Conservation (phyloP, 495 filamentous ascomycete species). For the Cercophora scortea region DNA sequence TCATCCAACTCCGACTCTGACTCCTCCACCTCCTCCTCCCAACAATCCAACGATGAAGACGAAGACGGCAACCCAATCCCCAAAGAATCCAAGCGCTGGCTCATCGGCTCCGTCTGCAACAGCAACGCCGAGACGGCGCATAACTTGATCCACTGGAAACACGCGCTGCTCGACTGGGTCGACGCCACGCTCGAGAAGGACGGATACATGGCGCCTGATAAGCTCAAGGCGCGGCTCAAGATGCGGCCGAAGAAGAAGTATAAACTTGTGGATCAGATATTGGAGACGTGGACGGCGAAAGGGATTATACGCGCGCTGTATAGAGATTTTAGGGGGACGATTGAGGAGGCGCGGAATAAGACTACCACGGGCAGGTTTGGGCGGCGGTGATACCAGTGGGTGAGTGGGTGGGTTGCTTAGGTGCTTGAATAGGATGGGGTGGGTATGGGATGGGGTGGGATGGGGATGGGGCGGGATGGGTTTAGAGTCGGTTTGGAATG, state of each 20-base stretch:
- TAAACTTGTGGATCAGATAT: conserved; percentile 41
- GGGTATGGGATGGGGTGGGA: no score
- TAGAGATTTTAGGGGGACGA: conserved; percentile 24
- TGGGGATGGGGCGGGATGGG: no score
- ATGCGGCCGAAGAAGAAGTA: conserved; percentile 45
- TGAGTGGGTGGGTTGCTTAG: no score
- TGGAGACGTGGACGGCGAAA: conserved; percentile 23
- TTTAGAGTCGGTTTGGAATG: no score
- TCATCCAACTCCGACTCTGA: neutral
- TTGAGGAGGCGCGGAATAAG: conserved; percentile 30
- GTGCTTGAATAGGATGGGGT: no score
- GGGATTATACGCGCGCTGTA: conserved; percentile 23
- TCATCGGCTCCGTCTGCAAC: conserved; percentile 45
- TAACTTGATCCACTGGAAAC: conserved; percentile 66
- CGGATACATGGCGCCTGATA: conserved; percentile 39
- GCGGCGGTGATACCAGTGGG: no score
- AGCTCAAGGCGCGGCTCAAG: conserved; percentile 33
- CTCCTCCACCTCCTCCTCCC: neutral
- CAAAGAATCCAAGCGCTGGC: conserved; percentile 30
- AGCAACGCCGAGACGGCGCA: conserved; percentile 63
- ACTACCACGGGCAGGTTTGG: conserved; percentile 10
- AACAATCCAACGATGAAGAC: conserved; percentile 33
- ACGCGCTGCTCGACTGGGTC: conserved; percentile 63
- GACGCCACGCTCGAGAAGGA: conserved; percentile 48
- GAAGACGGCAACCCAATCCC: conserved; percentile 30